Evolutionary conservation across 1,284 basidiomycete genomes (phyloP).

Genomic region (Sanghuangporus sanghuang): DNA sequence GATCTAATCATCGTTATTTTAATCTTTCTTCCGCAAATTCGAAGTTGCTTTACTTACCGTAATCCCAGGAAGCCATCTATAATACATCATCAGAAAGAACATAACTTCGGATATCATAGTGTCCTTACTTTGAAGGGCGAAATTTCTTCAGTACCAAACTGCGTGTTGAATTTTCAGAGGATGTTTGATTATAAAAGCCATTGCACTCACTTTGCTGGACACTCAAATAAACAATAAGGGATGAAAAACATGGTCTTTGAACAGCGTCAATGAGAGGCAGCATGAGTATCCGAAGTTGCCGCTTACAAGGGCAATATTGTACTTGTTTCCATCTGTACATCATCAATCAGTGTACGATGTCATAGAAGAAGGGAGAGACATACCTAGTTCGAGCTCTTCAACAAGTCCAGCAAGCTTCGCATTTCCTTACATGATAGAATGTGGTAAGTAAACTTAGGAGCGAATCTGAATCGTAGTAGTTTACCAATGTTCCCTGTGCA

Average conservation of each 20-base stretch:
- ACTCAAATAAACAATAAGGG: conserved; percentile 58
- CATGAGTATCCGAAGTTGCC: too few species aligned
- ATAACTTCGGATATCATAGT: background rate
- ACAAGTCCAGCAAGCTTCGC: conserved; percentile 58
- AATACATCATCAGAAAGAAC: background rate
- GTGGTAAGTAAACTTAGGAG: background rate
- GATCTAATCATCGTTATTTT: conserved; percentile 27
- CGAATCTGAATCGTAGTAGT: background rate
- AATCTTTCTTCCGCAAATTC: background rate
- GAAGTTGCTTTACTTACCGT: conserved; percentile 29
- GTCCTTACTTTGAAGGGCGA: conserved; percentile 41
- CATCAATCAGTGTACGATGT: too few species aligned
- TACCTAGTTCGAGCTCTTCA: conserved; percentile 44
- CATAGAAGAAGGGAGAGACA: too few species aligned
- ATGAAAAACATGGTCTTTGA: conserved; percentile 65
- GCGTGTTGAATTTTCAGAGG: background rate
- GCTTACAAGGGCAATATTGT: conserved; percentile 59
- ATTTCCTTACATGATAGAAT: conserved; percentile 39
- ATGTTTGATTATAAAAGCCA: background rate
- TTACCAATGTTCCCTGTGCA: conserved; percentile 51
- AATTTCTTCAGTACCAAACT: conserved; percentile 49
- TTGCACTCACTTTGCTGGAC: conserved; percentile 47
- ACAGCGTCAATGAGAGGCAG: background rate
- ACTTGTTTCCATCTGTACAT: conserved; percentile 40
- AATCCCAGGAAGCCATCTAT: conserved; percentile 44